These are phyloP conservation scores for Boletus rufocinnamomeus DNA, from an alignment of 768 basidiomycete genomes.

Conservation along the genomic window DNA sequence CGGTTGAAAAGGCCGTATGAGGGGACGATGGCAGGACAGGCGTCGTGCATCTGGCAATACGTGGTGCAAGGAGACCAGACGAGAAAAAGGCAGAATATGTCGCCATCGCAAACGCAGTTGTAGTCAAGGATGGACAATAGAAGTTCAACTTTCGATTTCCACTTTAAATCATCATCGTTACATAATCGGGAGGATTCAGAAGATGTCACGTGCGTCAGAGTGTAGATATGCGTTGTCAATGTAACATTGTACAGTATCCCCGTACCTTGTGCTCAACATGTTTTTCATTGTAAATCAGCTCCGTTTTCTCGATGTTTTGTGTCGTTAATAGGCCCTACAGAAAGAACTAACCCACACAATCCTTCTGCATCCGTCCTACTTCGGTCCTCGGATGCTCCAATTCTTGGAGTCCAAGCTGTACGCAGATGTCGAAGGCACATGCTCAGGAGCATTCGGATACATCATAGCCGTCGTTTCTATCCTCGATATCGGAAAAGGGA, in stretches of 20 bases:
- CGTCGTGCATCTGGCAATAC: conserved; percentile 28
- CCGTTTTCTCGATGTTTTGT: background rate
- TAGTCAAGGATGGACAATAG: background rate
- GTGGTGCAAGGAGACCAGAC: conserved; percentile 64
- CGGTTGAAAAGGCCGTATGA: conserved; percentile 19
- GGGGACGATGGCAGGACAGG: conserved; percentile 31
- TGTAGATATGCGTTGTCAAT: background rate
- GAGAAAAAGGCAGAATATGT: conserved; percentile 70
- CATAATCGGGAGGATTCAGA: conserved; percentile 13
- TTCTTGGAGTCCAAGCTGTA: conserved; percentile 93
- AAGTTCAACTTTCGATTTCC: conserved; percentile 25
- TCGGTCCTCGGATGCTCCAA: conserved; percentile 92
- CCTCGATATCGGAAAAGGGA: conserved; percentile 88
- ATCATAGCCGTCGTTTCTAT: conserved; percentile 92
- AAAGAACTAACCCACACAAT: conserved; percentile 98
- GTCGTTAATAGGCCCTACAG: conserved; percentile 41
- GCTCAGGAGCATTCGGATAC: conserved; percentile 92
- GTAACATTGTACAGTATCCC: too few relatives aligned
- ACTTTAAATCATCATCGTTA: conserved; percentile 17
- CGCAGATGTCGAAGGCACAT: conserved; percentile 96
- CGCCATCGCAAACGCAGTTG: conserved; percentile 33
- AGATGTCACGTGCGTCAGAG: conserved; percentile 16
- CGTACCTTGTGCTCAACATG: conserved; percentile 39
- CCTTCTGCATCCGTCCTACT: conserved; percentile 96
- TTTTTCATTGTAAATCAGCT: conserved; percentile 67